Base-by-base conservation (phyloP, 805 yeast genomes). In the Pichia pseudocactophila region DNA sequence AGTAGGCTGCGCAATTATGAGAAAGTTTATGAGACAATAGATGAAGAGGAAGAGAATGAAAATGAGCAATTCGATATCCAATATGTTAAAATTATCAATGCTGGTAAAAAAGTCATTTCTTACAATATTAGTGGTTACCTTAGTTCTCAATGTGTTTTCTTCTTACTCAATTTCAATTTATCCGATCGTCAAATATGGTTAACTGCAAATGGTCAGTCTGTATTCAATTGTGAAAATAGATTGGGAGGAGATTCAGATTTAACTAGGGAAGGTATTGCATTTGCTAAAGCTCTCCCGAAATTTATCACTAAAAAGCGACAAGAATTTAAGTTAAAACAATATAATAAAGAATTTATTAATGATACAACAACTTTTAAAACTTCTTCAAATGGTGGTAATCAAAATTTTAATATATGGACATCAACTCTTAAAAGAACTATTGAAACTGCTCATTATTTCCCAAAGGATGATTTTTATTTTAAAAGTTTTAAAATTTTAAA, bases 21-120 rank as follows among this genome's bases (percentile, higher is more conserved):
- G 58, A 76, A 72, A 58, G 96, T 90, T 1, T 90, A 90, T 62
- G 89, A 92, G 61, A 82, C 96, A 1, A 81, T 90, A 30, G 95
- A 83, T 49, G 94, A 85, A 37, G 52, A 46, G 19, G 67, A 62
- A 47, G 62, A 62, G 36, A 47, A 44, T 5, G 80, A 75, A 38
- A 62, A 61, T 37, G 73, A 68, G 42, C 69, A 68, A 44, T 57
- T 58, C 30, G 68, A 73, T 39, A 72, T 70, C 48, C 81, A 75
- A 52, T 78, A 75, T 47, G 74, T 79, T 31, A 78, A 79, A 54
- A 75, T 79, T 62, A 69, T 79, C 31, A 74, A 79, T 53, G 81
- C 80, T 5, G 80, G 80, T 20, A 72, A 71, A 52, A 73, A 74
- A 53, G 66, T 78, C 16, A 71, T 73, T 28, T 67, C 76, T 31